Evolutionary conservation across 768 basidiomycete genomes (phyloP).

Genomic region (Hebeloma cylindrosporum): DNA sequence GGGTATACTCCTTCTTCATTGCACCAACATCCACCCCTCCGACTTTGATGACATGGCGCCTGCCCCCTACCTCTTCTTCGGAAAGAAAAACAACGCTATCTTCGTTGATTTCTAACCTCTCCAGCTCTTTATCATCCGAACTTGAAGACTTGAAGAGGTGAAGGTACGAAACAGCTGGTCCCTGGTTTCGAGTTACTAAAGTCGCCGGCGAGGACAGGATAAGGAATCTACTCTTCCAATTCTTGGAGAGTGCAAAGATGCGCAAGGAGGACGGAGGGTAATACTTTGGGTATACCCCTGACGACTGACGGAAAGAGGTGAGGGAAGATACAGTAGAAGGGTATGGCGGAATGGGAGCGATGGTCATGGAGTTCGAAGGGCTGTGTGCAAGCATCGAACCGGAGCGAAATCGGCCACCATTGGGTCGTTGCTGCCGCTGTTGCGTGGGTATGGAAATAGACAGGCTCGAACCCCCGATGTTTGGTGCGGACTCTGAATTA

Average conservation of each 20-base stretch:
- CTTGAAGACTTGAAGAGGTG: slow-evolving; percentile 70
- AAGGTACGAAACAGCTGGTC: slow-evolving; percentile 53
- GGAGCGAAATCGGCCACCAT: slow-evolving; percentile 34
- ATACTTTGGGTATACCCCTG: slow-evolving; percentile 63
- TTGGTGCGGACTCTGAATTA: slow-evolving; percentile 22
- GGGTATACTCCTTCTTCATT: slow-evolving; percentile 41
- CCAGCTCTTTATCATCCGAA: slow-evolving; percentile 65
- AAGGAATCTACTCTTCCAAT: slow-evolving; percentile 68
- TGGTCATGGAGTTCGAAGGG: slow-evolving; percentile 37
- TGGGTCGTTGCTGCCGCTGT: slow-evolving; percentile 15
- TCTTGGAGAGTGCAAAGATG: slow-evolving; percentile 69
- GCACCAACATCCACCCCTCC: slow-evolving; percentile 61
- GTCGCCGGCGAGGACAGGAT: slow-evolving; percentile 52
- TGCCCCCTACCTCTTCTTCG: slow-evolving; percentile 51
- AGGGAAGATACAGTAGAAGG: slow-evolving; percentile 59
- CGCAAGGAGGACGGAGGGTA: slow-evolving; percentile 67
- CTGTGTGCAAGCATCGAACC: slow-evolving; percentile 39
- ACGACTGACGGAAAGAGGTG: slow-evolving; percentile 49
- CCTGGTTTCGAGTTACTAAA: slow-evolving; percentile 35
- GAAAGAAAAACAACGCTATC: slow-evolving; percentile 76
- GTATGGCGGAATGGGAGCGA: slow-evolving; percentile 52
- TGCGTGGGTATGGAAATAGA: slow-evolving; percentile 29
- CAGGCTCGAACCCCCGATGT: slow-evolving; percentile 30
- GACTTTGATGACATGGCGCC: slow-evolving; percentile 61
- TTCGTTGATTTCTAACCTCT: slow-evolving; percentile 74